A percentile compares a stretch with the other conserved stretches of the same genome.
These are phyloP conservation scores for Umbelopsis ramanniana DNA, from an alignment of 192 early-diverging fungal genomes.

Conservation along the genomic window DNA sequence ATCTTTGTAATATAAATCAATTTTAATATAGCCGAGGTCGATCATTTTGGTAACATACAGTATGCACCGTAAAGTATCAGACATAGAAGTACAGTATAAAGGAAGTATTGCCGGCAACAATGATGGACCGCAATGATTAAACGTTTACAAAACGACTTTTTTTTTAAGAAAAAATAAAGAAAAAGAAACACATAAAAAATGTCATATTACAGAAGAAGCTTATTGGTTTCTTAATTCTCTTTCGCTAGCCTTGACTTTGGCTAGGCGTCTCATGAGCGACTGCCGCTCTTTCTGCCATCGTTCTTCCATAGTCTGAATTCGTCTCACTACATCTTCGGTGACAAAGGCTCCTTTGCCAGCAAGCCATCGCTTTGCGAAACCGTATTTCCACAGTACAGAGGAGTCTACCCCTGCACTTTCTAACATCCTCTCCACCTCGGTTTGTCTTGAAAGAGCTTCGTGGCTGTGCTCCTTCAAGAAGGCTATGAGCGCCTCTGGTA, in stretches of 20 bases:
- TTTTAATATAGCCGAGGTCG: too few relatives aligned
- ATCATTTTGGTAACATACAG: too few relatives aligned
- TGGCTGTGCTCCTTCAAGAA: conserved; percentile 33
- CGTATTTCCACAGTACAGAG: conserved; percentile 38
- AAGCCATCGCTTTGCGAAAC: conserved; percentile 36
- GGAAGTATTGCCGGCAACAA: too few relatives aligned
- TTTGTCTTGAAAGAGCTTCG: conserved; percentile 31
- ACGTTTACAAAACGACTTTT: too few relatives aligned
- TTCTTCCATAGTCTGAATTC: conserved; percentile 35
- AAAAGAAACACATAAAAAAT: too few relatives aligned
- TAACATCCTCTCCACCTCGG: conserved; percentile 29
- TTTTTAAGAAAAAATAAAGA: too few relatives aligned
- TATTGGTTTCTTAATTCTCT: background rate
- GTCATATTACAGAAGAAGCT: too few relatives aligned
- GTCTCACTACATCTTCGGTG: conserved; percentile 39
- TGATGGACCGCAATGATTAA: too few relatives aligned
- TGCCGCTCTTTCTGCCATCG: conserved; percentile 29
- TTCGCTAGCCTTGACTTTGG: background rate
- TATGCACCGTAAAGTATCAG: too few relatives aligned
- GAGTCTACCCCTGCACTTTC: conserved; percentile 38
- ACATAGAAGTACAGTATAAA: too few relatives aligned
- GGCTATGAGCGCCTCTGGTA: conserved; percentile 1
- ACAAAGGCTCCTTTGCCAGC: conserved; percentile 33
- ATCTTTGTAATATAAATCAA: background rate
- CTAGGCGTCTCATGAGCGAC: conserved; percentile 18